Evolutionary conservation across 768 basidiomycete species (phyloP).

Genomic region (Termitomyces sp.): DNA sequence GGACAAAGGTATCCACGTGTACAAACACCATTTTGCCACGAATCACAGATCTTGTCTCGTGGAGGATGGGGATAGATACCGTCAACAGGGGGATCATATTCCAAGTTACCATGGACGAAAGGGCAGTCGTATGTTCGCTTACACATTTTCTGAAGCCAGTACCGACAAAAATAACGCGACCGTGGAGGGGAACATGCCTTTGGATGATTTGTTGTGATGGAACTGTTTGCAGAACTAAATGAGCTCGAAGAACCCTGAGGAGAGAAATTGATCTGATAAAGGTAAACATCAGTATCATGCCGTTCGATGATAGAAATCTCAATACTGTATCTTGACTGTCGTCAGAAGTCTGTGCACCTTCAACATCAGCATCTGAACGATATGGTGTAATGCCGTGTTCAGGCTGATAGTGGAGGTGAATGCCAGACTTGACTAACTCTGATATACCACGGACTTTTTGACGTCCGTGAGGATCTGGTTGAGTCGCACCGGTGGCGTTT

Average conservation of each 20-base stretch:
- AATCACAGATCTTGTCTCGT: not conserved
- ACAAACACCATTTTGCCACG: not conserved
- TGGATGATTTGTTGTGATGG: not conserved
- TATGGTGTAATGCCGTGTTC: not conserved
- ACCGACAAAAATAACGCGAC: constrained; percentile 3
- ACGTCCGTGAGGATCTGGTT: too few species aligned
- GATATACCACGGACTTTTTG: not conserved
- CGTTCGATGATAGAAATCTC: not conserved
- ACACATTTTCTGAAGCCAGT: constrained; percentile 18
- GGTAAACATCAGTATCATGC: not conserved
- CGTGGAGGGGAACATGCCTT: constrained; percentile 5
- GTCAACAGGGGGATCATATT: constrained; percentile 11
- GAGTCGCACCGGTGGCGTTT: not conserved
- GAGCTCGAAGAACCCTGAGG: constrained; percentile 7
- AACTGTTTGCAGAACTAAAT: not conserved
- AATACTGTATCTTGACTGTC: constrained; percentile 1
- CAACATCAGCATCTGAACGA: not conserved
- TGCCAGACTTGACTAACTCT: not conserved
- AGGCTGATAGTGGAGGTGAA: constrained; percentile 2
- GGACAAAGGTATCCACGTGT: constrained; percentile 4
- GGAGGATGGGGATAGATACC: constrained; percentile 4
- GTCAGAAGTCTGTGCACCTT: constrained; percentile 8
- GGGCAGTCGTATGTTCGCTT: constrained; percentile 13
- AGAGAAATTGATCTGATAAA: constrained; percentile 1
- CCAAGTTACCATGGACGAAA: constrained; percentile 11